Evolutionary conservation across 805 yeast species (phyloP), one percentile per base, ranked within the genome.

Genomic region (Saccharomyces mikatae): DNA sequence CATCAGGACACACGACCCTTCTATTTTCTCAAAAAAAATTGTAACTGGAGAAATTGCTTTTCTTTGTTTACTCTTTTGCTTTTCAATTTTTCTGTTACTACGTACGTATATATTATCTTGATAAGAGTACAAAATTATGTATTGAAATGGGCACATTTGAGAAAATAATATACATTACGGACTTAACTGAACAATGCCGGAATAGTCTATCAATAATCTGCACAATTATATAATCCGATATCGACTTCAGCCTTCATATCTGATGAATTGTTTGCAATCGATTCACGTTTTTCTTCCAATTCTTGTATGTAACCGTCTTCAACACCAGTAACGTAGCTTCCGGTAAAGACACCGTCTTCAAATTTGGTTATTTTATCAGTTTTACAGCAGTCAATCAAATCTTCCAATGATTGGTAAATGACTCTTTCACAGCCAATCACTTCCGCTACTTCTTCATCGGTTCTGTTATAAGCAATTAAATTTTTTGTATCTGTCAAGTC

Each of bases 321-420:
- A 48, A 84, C 86, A 52, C 98, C 98, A n/a, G 99, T 94, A 56
- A 92, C 84, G 70, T 94, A 94, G 57, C 83, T 73, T 50, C 99
- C 99, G 10, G 96, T 94, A 72, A 94, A 94, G 13, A 94, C 99
- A 70, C 99, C 99, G 52, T 89, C 91, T 74, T 94, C 99, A 64
- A 90, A 94, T 44, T 84, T 80, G 17, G 69, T 67, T 28, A 70
- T 67, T 4, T 56, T 51, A 5, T 71, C 75, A 2, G 81, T 72
- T 57, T 75, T 72, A 71, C 97, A 90, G 65, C 97, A 90, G 36
- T 80, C 87, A 32, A 88, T 71, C 68, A 94, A 79, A 69, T 94
- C 98, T 46, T 86, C 81, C 57, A 94, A 75, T 46, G 84, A 80
- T 76, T 94, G 98, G 73, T 86, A 94, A 57, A 91, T 85, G 32